A percentile compares a stretch with the other conserved stretches of the same genome.
phyloP scores from a whole-genome alignment of 169 alveolate species.

The Eimeria maxima region DNA sequence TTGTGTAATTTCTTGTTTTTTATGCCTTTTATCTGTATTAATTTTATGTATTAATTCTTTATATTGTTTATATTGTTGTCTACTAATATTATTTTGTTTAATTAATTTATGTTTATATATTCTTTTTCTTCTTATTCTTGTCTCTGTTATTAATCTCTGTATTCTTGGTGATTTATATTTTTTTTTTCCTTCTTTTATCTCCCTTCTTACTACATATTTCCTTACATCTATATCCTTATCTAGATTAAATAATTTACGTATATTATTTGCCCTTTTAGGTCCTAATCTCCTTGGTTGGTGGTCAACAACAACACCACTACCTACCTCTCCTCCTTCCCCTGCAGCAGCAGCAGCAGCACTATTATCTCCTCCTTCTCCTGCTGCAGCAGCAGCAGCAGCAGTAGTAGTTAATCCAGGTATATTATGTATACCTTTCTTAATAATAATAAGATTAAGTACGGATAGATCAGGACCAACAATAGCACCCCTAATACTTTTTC shows the following conservation, averaged over 20 bases:
- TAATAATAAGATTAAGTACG: slow-evolving; percentile 97
- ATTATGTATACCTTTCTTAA: slow-evolving; percentile 98
- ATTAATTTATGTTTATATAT: slow-evolving; percentile 66
- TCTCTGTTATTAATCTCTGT: slow-evolving; percentile 99
- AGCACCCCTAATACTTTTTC: slow-evolving; percentile 99
- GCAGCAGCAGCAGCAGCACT: too few species aligned
- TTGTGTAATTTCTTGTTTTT: slow-evolving; percentile 1
- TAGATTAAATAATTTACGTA: slow-evolving; percentile 98
- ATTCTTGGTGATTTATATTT: slow-evolving; percentile 98
- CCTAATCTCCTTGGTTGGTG: slow-evolving; percentile 99
- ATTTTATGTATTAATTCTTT: slow-evolving; percentile 69
- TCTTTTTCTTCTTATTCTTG: slow-evolving; percentile 98
- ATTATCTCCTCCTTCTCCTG: too few species aligned
- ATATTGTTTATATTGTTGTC: slow-evolving; percentile 68
- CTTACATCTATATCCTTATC: slow-evolving; percentile 97
- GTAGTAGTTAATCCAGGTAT: slow-evolving; percentile 99
- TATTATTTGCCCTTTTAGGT: slow-evolving; percentile 99
- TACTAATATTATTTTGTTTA: slow-evolving; percentile 54
- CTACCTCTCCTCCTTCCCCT: too few species aligned
- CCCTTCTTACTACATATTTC: slow-evolving; percentile 96
- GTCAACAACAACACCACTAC: too few species aligned
- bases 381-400: too few species aligned
- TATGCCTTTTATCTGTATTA: slow-evolving; percentile 37
- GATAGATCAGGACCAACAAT: slow-evolving; percentile 99
- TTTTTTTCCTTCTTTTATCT: slow-evolving; percentile 89